Evolutionary conservation across 805 yeast genomes (phyloP).

Genomic region (Yarrowia porcina): DNA sequence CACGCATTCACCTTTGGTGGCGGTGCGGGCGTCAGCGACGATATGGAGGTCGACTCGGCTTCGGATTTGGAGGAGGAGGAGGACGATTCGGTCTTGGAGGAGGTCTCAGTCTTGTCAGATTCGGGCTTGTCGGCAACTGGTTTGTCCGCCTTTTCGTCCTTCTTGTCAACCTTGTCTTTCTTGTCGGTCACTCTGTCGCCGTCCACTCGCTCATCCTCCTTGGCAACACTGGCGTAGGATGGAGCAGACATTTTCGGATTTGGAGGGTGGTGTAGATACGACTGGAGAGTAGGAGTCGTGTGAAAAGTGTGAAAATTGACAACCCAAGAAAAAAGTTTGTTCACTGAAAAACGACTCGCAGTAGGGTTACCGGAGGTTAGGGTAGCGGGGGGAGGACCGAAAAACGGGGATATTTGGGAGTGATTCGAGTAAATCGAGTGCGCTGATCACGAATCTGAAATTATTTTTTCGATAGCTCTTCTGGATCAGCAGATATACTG

Average conservation of each 20-base stretch:
- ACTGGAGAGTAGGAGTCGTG: not conserved
- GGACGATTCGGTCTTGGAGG: no score
- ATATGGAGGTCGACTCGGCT: constrained; percentile 33
- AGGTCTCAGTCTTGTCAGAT: not conserved
- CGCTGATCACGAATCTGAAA: no score
- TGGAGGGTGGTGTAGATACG: not conserved
- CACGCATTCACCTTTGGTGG: constrained; percentile 62
- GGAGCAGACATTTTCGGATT: constrained; percentile 27
- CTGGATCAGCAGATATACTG: not conserved
- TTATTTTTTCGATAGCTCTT: not conserved
- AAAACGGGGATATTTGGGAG: no score
- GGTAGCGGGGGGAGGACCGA: not conserved
- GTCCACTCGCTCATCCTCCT: constrained; percentile 31
- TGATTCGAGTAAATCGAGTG: no score
- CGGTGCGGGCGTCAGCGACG: constrained; percentile 59
- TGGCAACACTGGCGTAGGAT: constrained; percentile 35
- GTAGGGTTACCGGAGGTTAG: constrained; percentile 12
- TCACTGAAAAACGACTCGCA: constrained; percentile 21
- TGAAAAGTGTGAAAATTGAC: constrained; percentile 22
- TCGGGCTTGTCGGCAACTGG: not conserved
- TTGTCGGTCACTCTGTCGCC: not conserved
- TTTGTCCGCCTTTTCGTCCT: not conserved
- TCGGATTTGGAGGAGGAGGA: no score
- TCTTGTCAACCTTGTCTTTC: not conserved
- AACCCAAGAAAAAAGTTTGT: constrained; percentile 13